Evolutionary conservation across 1,284 basidiomycete species (phyloP).

Genomic region (Leccinum fallax): DNA sequence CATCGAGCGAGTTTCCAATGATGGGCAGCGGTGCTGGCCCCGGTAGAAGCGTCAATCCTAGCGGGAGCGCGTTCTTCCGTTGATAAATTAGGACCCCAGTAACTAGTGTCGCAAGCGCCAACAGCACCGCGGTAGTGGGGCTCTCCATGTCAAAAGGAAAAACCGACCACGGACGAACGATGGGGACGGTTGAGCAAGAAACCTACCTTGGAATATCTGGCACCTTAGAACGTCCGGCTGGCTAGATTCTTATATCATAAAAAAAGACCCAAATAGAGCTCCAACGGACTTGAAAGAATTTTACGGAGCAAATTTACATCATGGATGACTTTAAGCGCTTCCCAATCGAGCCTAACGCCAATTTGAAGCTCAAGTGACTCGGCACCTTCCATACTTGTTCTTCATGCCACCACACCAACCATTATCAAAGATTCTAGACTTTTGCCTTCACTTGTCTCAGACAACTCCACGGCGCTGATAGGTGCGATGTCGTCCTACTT

Average conservation of each 20-base stretch:
- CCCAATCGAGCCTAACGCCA: background rate
- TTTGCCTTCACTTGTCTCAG: background rate
- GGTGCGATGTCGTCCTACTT: background rate
- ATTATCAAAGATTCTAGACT: too few relatives aligned
- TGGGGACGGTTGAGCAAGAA: background rate
- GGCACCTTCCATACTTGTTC: background rate
- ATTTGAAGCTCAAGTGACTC: background rate
- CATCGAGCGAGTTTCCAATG: conserved; percentile 4
- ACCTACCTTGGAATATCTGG: background rate
- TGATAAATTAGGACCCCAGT: background rate
- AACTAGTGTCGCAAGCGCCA: background rate
- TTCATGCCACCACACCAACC: too few relatives aligned
- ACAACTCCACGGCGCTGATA: background rate
- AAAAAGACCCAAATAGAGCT: background rate
- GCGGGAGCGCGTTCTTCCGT: background rate
- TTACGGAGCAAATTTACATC: background rate
- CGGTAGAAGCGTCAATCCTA: conserved; percentile 7
- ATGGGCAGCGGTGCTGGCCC: conserved; percentile 10
- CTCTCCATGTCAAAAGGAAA: background rate
- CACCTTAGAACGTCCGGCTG: background rate
- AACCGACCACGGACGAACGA: background rate
- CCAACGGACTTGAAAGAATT: background rate
- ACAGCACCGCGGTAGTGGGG: background rate
- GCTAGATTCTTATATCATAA: background rate
- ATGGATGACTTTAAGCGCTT: background rate